A percentile compares a stretch with the other conserved stretches of the same genome.
These are phyloP conservation scores for Dendrobium officinale DNA, from an alignment of 106 monocot species.

Conservation along the genomic window DNA sequence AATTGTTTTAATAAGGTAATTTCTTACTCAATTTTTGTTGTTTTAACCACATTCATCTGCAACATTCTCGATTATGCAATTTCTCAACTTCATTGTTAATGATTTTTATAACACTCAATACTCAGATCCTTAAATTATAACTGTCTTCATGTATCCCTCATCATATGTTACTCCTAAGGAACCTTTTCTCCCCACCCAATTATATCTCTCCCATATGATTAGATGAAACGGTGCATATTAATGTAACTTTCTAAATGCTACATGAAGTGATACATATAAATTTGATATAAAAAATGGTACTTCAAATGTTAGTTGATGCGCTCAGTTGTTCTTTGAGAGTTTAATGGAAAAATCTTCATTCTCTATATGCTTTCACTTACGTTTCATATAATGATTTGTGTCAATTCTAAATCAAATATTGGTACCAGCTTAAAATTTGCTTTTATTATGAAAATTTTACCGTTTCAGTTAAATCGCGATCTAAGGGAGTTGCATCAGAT, in stretches of 20 bases:
- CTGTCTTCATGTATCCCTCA: not conserved
- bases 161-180: not conserved
- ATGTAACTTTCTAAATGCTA: not conserved
- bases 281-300: not conserved
- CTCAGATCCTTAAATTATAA: not conserved
- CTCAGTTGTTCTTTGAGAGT: not conserved
- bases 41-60: not conserved
- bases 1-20: not conserved
- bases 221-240: not conserved
- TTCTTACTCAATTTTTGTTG: not conserved
- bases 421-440: not conserved
- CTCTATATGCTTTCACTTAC: not conserved
- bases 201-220: not conserved
- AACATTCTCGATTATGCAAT: not conserved
- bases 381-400: not conserved
- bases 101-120: not conserved
- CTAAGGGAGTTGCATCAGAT: not conserved
- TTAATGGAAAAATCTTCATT: not conserved
- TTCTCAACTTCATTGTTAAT: not conserved
- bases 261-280: not conserved
- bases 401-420: not conserved
- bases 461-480: not conserved
- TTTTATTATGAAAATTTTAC: not conserved
- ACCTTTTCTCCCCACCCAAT: not conserved
- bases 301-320: not conserved